Percentiles rank a stretch among this genome's conserved stretches.
These are phyloP conservation scores for Russula emetica DNA, from an alignment of 768 basidiomycete genomes.

Conservation along the genomic window DNA sequence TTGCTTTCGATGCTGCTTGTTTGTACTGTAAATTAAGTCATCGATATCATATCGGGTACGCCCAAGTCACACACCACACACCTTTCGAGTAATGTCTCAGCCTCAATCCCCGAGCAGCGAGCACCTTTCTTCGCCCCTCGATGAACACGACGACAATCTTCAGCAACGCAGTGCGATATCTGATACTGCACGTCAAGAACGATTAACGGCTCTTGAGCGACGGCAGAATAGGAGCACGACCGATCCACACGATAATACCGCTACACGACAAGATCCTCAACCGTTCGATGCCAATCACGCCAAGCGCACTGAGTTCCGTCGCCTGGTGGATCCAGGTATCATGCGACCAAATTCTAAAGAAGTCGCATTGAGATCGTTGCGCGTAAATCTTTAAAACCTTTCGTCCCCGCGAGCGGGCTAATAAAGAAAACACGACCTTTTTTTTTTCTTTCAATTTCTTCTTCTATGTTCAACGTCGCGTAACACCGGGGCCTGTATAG, in stretches of 20 bases:
- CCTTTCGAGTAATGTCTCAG: constrained; percentile 6
- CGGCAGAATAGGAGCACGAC: constrained; percentile 19
- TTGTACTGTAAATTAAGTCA: neutral
- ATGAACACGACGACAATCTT: neutral
- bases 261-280: constrained; percentile 9
- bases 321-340: constrained; percentile 77
- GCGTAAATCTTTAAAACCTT: constrained; percentile 41
- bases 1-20: neutral
- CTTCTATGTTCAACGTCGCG: neutral
- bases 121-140: neutral
- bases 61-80: too few species aligned
- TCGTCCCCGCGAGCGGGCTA: constrained; percentile 10
- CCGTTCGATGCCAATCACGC: constrained; percentile 51
- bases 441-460: neutral
- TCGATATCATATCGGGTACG: neutral
- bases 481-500: constrained; percentile 41
- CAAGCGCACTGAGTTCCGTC: constrained; percentile 64
- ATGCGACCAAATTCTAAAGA: constrained; percentile 62
- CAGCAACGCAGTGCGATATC: constrained; percentile 6
- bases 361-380: constrained; percentile 56
- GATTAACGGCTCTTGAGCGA: constrained; percentile 40
- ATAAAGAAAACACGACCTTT: constrained; percentile 5
- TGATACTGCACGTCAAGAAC: constrained; percentile 54
- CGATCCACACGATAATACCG: neutral
- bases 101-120: neutral